phyloP scores from a whole-genome alignment of 1,284 basidiomycete genomes.

The Pseudozyma flocculosa region DNA sequence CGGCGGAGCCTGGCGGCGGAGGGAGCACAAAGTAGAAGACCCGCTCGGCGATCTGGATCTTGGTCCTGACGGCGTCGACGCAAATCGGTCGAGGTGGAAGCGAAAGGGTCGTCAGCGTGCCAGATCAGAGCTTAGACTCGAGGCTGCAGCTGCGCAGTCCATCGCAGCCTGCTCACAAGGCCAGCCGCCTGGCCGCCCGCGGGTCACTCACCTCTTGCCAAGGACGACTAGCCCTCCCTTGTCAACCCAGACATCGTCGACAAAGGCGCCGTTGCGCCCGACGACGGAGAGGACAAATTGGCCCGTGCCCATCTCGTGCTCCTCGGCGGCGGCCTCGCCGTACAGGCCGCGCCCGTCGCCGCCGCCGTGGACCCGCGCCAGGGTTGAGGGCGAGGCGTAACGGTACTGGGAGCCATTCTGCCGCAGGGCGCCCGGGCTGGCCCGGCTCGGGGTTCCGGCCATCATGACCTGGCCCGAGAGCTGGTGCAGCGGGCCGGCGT shows the following conservation, averaged over 20 bases:
- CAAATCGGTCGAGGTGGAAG: too few species aligned
- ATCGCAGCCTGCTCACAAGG: too few species aligned
- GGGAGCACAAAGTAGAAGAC: slow-evolving; percentile 96
- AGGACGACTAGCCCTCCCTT: slow-evolving; percentile 75
- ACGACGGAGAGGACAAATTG: slow-evolving; percentile 84
- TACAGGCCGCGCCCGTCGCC: background rate
- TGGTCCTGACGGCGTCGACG: too few species aligned
- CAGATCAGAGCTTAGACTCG: too few species aligned
- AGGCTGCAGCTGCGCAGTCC: too few species aligned
- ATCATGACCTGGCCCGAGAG: background rate
- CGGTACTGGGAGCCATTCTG: slow-evolving; percentile 20
- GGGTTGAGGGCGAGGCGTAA: slow-evolving; percentile 27
- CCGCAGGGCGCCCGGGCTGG: slow-evolving; percentile 10
- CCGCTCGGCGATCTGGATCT: slow-evolving; percentile 96
- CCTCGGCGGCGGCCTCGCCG: slow-evolving; percentile 8
- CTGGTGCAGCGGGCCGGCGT: slow-evolving; percentile 31
- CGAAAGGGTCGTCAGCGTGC: background rate
- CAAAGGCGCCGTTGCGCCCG: slow-evolving; percentile 95
- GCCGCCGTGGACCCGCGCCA: slow-evolving; percentile 28
- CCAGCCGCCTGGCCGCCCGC: too few species aligned
- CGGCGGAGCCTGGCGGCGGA: slow-evolving; percentile 30
- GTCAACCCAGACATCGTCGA: slow-evolving; percentile 91
- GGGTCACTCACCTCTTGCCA: slow-evolving; percentile 35
- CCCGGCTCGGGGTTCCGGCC: slow-evolving; percentile 8
- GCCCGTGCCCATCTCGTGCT: slow-evolving; percentile 63